Percentiles rank a stretch among this genome's conserved stretches.
phyloP scores from a whole-genome alignment of 176 grass and related monocot species.

The Ensete ventricosum region DNA sequence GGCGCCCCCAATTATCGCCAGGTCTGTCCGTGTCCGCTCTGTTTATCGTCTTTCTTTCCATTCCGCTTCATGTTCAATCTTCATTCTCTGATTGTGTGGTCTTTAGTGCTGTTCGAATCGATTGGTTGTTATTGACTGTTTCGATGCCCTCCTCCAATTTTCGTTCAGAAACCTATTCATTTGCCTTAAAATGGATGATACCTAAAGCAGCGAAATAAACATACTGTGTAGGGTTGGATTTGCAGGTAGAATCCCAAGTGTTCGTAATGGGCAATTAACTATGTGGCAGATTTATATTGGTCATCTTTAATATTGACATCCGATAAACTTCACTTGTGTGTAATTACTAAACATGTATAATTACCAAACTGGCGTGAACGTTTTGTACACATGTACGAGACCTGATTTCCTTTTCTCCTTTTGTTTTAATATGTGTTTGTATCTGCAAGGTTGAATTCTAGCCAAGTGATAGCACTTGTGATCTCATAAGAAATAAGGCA shows the following conservation, averaged over 20 bases:
- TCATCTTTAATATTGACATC: background rate
- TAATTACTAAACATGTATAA: background rate
- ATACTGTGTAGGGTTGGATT: no score
- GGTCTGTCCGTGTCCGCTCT: conserved; percentile 19
- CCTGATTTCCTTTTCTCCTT: no score
- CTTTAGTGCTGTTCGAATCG: background rate
- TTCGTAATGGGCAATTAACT: background rate
- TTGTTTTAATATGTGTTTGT: no score
- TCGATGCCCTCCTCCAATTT: no score
- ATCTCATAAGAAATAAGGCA: no score
- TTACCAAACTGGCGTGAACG: background rate
- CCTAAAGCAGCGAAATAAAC: background rate
- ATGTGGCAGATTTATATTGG: background rate
- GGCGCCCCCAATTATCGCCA: conserved; percentile 95
- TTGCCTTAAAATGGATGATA: background rate
- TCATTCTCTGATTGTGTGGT: background rate
- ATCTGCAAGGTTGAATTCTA: no score
- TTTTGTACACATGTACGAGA: no score
- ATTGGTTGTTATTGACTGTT: background rate
- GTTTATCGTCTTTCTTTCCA: background rate
- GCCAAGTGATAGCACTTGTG: no score
- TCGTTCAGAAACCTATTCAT: background rate
- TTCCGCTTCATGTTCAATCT: background rate
- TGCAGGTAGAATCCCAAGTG: background rate
- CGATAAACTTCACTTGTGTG: background rate